Evolutionary conservation across 208 protist species (phyloP).

Genomic region (Herpetomonas tarakana): DNA sequence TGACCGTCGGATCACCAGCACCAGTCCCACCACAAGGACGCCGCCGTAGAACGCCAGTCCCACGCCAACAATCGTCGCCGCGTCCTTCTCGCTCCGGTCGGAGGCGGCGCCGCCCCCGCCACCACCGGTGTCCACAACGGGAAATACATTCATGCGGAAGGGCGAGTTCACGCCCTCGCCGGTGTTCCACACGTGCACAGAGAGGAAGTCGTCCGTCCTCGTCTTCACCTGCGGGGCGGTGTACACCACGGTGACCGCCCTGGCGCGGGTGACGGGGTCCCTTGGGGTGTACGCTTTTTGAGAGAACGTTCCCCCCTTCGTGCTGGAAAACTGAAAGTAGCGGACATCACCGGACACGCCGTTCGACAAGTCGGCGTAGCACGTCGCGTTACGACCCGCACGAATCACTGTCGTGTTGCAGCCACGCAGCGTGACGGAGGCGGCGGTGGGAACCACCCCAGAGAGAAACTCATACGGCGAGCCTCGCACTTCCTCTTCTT

Average conservation of each 20-base stretch:
- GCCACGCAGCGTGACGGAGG: constrained; percentile 35
- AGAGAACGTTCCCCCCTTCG: constrained; percentile 20
- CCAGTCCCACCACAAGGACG: constrained; percentile 24
- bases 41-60: constrained; percentile 45
- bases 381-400: constrained; percentile 32
- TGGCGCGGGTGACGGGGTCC: constrained; percentile 24
- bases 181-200: constrained; percentile 27
- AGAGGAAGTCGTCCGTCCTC: constrained; percentile 35
- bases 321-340: constrained; percentile 35
- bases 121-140: constrained; percentile 2
- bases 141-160: constrained; percentile 40
- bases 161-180: constrained; percentile 17
- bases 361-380: constrained; percentile 39
- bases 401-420: constrained; percentile 26
- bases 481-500: constrained; percentile 24
- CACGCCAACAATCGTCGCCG: constrained; percentile 24
- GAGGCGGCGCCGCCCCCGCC: constrained; percentile 8
- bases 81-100: constrained; percentile 6
- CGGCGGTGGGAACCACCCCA: constrained; percentile 30
- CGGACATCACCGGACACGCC: constrained; percentile 34
- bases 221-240: constrained; percentile 23
- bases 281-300: constrained; percentile 31
- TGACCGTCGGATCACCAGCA: constrained; percentile 27
- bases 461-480: constrained; percentile 42
- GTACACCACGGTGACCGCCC: constrained; percentile 36